Percentiles rank a stretch among this genome's conserved stretches.
phyloP scores from a whole-genome alignment of 352 stramenopile genomes.

The Thraustochytrium sp. region DNA sequence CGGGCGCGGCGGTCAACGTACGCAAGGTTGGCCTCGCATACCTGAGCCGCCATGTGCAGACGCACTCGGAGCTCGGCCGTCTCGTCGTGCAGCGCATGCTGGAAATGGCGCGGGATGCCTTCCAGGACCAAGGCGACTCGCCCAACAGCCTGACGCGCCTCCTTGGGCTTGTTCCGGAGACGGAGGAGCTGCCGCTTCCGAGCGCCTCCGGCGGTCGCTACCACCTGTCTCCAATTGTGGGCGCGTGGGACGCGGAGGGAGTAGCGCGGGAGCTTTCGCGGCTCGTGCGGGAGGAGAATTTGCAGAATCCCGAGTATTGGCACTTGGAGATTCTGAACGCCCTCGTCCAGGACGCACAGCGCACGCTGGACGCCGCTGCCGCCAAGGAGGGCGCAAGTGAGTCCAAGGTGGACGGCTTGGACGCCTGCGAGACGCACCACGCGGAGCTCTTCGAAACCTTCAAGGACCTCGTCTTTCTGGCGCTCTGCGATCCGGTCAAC shows the following conservation, averaged over 20 bases:
- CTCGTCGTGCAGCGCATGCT: neutral
- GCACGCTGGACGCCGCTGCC: neutral
- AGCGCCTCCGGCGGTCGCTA: constrained; percentile 3
- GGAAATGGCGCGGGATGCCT: neutral
- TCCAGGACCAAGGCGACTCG: neutral
- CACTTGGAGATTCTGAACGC: constrained; percentile 12
- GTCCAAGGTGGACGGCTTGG: neutral
- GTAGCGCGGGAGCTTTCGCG: neutral
- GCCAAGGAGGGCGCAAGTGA: neutral
- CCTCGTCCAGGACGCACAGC: neutral
- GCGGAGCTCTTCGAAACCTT: neutral
- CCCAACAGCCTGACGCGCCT: neutral
- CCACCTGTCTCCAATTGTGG: neutral
- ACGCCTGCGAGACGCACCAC: neutral
- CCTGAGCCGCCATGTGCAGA: neutral
- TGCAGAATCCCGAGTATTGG: neutral
- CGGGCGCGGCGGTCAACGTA: neutral
- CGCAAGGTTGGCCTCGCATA: constrained; percentile 11
- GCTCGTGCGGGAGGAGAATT: neutral
- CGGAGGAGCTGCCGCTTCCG: constrained; percentile 1
- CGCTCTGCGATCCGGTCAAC: neutral
- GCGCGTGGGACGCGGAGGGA: neutral
- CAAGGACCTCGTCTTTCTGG: neutral
- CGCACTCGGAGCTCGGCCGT: neutral
- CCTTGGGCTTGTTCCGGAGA: neutral